Base-by-base conservation (phyloP, 2,329 filamentous ascomycete species). In the Pseudogymnoascus sp. region DNA sequence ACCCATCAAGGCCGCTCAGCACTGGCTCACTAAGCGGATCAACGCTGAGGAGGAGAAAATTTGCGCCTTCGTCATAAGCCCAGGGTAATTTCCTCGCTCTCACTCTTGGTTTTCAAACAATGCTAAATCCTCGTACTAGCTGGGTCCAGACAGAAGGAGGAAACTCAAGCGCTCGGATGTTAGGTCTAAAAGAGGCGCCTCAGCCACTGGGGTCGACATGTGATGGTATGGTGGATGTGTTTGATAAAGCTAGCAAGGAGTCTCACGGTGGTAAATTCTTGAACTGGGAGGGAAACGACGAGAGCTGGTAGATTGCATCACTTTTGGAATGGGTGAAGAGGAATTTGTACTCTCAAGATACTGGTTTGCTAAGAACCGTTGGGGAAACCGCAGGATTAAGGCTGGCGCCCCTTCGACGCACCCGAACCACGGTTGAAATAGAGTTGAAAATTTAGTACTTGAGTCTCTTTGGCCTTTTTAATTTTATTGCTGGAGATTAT, bases 11-110 rank as follows among this genome's bases (percentile, higher is more conserved):
- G 69, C 69, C 7, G 69, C 69, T 8, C 63, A 73, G n/a, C 69
- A 73, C 59, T 76, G 68, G 68, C 66, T 74, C 26, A 74, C 72
- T 6, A 63, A 67, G 26, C 61, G 62, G n/a, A 72, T 72, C 8
- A 65, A 70, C 16, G 29, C 61, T 31, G 70, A 71, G 59, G 68
- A 70, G 38, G 59, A 64, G 6, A 64, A 64, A 63, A 62, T 72
- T 16, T 69, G 64, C 21, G 63, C 69, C 4, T 70, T 72, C 35
- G 37, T 67, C 2, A 56, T 71, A 14, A 62, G 64, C 31, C 68
- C 68, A 19, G 68, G 68, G 61, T 70, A 65, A 63, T 29, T 21
- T 21, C 8, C 59, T 59, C 21, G 14, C 11, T 4, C 21, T 16
- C n/a, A 24, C 10, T 29, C 10, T 8, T 31, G 35, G n/a, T 10